Conservation (phyloP, 345 rosid genomes). For the Syzygium jambos region DNA sequence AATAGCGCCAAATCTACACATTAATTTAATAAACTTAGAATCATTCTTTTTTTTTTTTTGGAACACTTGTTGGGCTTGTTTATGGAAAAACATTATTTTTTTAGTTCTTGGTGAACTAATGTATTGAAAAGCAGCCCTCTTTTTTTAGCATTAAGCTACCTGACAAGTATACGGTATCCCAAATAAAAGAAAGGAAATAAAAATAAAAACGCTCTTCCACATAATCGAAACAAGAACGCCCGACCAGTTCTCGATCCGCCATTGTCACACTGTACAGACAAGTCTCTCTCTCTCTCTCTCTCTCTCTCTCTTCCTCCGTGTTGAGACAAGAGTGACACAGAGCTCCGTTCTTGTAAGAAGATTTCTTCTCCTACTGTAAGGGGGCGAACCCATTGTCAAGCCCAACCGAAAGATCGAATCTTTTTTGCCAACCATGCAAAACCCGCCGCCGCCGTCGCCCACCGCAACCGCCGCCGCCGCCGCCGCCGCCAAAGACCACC, state of each 20-base stretch:
- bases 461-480: not conserved
- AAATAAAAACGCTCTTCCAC: not conserved
- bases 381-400: not conserved
- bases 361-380: not conserved
- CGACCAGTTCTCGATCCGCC: too few species aligned
- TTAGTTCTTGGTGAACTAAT: not conserved
- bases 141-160: not conserved
- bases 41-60: too few species aligned
- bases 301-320: not conserved
- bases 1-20: not conserved
- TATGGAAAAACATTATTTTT: too few species aligned
- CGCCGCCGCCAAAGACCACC: constrained; percentile 4
- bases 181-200: not conserved
- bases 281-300: not conserved
- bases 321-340: not conserved
- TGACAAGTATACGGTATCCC: too few species aligned
- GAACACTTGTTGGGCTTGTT: not conserved
- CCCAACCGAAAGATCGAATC: not conserved
- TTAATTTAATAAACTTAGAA: not conserved
- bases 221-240: too few species aligned
- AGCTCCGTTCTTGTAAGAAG: not conserved
- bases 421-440: not conserved
- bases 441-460: constrained; percentile 2
- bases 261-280: too few species aligned
- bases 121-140: not conserved